Base-by-base conservation (phyloP, 2,329 filamentous ascomycete genomes). In the Apiospora rasikravindrae region DNA sequence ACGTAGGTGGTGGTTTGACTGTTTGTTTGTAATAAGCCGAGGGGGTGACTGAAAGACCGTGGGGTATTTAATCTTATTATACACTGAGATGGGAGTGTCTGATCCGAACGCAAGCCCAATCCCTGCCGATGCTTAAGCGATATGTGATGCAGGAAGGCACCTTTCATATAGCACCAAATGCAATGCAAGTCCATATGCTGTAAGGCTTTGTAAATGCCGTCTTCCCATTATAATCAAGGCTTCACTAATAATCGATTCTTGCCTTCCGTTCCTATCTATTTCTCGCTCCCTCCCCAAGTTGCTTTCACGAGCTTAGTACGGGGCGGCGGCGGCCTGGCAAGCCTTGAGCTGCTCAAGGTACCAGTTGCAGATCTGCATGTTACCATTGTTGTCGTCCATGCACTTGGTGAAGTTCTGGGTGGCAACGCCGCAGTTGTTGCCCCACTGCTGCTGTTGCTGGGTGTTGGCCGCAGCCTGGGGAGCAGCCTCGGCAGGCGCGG, bases 321-420 rank as follows among this genome's bases (percentile, higher is more conserved):
- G 90, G 83, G 87, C 90, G 71, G 93, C 92, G 77, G 94, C 93
- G 76, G 89, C 86, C 87, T 96, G 93, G 88, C 93, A 96, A 71
- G 93, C 93, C 88, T 95, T 96, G 84, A 99, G 88, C 89, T 99
- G 96, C 83, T 99, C 96, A 79, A 99, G 86, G 84, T 99, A 99
- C 95, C 96, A 99, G 77, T 93, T 93, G 87, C 96, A 99, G 81
- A 98, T 97, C 81, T 93, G 92, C 92, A 99, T 91, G 85, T 96
- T 95, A 77, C 96, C 96, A 81, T 91, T 87, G 84, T 99, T 93
- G 81, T 98, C 94, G 83, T 98, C 95, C 92, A 99, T 93, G 89
- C 96, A 99, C 86, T 92, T 93, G 80, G 94, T 95, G 88, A 99
- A 98, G 85, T 89, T 90, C 84, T 91, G 90, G 71, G 95, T 91